phyloP scores from a whole-genome alignment of 1,284 basidiomycete species.

The Takashimella koratensis region DNA sequence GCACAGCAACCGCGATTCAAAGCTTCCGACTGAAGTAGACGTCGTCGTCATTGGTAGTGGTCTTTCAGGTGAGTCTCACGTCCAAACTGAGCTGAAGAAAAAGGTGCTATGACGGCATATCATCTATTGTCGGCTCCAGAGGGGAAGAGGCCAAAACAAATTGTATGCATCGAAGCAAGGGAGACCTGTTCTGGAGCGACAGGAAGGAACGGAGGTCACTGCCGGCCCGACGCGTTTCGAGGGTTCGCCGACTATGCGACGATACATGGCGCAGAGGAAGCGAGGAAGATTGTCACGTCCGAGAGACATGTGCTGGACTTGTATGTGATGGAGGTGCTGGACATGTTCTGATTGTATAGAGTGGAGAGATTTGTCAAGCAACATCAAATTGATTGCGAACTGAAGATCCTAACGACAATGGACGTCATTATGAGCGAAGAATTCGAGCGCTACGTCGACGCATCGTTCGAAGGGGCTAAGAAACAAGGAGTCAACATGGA shows the following conservation, averaged over 20 bases:
- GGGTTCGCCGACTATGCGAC: constrained; percentile 22
- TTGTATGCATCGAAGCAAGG: constrained; percentile 34
- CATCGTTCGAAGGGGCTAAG: constrained; percentile 12
- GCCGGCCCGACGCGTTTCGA: constrained; percentile 31
- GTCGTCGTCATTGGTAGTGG: constrained; percentile 34
- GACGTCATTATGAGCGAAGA: constrained; percentile 19
- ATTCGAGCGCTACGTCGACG: constrained; percentile 8
- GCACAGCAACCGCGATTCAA: constrained; percentile 14
- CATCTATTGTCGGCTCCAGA: constrained; percentile 16
- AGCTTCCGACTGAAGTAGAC: constrained; percentile 20
- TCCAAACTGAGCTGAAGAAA: constrained; percentile 7
- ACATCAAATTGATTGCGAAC: constrained; percentile 25
- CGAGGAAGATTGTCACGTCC: constrained; percentile 24
- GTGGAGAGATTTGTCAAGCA: constrained; percentile 19
- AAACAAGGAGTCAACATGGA: constrained; percentile 18
- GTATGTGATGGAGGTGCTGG: too few relatives aligned
- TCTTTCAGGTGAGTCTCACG: constrained; percentile 6
- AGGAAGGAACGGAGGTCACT: constrained; percentile 33
- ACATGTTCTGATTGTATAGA: constrained; percentile 15
- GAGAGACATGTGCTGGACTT: too few relatives aligned
- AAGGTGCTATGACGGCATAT: constrained; percentile 24
- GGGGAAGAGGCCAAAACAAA: too few relatives aligned
- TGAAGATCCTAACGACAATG: constrained; percentile 24
- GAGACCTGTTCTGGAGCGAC: constrained; percentile 31
- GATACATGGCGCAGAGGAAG: constrained; percentile 18